Evolutionary conservation across 768 basidiomycete genomes (phyloP).

Genomic region (Phallus indusiatus): DNA sequence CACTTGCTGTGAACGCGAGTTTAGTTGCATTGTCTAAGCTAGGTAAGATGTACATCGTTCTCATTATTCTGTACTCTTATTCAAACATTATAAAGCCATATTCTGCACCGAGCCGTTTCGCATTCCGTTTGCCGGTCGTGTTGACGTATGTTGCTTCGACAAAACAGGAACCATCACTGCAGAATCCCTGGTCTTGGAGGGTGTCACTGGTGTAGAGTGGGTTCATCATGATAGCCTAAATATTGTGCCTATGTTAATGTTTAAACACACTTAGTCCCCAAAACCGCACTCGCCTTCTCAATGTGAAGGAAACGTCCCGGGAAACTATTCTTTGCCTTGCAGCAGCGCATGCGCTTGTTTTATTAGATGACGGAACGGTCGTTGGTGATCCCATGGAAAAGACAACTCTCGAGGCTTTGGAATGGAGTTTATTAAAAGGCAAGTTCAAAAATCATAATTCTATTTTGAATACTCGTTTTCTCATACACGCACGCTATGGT

Average conservation of each 20-base stretch:
- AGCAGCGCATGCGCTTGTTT: constrained; percentile 89
- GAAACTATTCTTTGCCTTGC: constrained; percentile 86
- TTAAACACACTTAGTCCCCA: constrained; percentile 31
- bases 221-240: constrained; percentile 19
- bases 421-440: constrained; percentile 78
- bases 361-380: constrained; percentile 85
- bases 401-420: constrained; percentile 83
- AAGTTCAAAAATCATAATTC: background rate
- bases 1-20: constrained; percentile 90
- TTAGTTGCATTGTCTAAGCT: constrained; percentile 89
- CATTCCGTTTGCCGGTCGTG: constrained; percentile 89
- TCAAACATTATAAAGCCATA: constrained; percentile 50
- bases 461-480: background rate
- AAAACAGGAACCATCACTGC: constrained; percentile 99
- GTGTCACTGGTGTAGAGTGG: constrained; percentile 84
- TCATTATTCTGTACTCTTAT: background rate
- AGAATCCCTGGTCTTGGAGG: constrained; percentile 90
- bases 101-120: constrained; percentile 99
- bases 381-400: constrained; percentile 99
- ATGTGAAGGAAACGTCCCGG: constrained; percentile 64
- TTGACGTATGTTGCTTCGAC: constrained; percentile 98
- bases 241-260: constrained; percentile 6
- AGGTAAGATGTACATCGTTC: constrained; percentile 40
- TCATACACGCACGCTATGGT: constrained; percentile 1
- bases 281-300: constrained; percentile 58